Conservation (phyloP, 352 stramenopile genomes). For the Phytophthora litchii region DNA sequence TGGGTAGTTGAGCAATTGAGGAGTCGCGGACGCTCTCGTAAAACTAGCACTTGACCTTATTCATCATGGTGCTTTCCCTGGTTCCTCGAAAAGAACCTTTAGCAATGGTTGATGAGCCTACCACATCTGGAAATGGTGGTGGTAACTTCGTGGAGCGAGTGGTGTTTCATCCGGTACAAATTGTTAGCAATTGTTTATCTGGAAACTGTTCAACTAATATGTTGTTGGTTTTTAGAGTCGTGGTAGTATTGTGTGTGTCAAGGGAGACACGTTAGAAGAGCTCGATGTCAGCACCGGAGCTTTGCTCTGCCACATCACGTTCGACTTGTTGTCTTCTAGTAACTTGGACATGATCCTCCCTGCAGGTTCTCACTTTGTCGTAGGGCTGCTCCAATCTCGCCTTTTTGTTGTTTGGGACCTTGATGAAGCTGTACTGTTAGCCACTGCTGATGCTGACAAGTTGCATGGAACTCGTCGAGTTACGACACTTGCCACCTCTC, state of each 20-base stretch:
- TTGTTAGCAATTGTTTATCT: neutral
- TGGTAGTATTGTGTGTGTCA: constrained; percentile 57
- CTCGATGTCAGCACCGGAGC: constrained; percentile 61
- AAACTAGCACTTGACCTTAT: constrained; percentile 6
- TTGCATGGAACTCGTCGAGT: constrained; percentile 56
- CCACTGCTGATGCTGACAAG: constrained; percentile 69
- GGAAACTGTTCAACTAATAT: neutral
- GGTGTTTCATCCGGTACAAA: constrained; percentile 39
- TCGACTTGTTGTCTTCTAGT: constrained; percentile 57
- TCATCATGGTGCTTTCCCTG: constrained; percentile 30
- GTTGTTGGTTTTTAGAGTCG: constrained; percentile 34
- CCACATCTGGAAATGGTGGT: constrained; percentile 10
- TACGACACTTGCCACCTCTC: constrained; percentile 53
- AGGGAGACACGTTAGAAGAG: constrained; percentile 63
- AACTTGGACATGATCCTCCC: constrained; percentile 58
- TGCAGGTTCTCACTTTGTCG: constrained; percentile 51
- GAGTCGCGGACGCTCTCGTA: constrained; percentile 23
- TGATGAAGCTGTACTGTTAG: constrained; percentile 59
- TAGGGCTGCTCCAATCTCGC: constrained; percentile 60
- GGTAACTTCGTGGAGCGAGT: constrained; percentile 30
- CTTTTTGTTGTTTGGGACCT: constrained; percentile 73
- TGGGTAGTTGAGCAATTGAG: constrained; percentile 9
- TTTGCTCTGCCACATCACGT: constrained; percentile 60
- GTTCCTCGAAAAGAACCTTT: constrained; percentile 32
- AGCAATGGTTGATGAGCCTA: constrained; percentile 32